phyloP scores from a whole-genome alignment of 352 stramenopile genomes.

The Paralagenidium karlingii region DNA sequence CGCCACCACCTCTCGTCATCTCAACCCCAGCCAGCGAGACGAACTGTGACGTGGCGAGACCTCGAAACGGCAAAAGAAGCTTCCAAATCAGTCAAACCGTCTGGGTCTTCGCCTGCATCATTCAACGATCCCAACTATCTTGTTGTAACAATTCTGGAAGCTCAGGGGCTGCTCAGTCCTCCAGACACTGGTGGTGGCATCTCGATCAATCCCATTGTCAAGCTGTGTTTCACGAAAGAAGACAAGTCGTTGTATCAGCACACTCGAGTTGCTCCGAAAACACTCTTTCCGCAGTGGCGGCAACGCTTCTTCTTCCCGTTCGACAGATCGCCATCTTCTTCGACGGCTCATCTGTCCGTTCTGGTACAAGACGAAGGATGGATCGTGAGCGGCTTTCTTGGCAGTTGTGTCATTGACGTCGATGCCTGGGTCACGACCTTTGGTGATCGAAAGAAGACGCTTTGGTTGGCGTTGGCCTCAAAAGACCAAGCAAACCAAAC shows the following conservation, averaged over 20 bases:
- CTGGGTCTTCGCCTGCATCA: too few species aligned
- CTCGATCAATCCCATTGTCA: conserved; percentile 54
- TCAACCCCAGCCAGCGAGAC: too few species aligned
- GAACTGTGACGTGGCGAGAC: too few species aligned
- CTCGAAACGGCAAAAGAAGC: too few species aligned
- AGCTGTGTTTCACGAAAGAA: conserved; percentile 38
- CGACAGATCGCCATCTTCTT: conserved; percentile 17
- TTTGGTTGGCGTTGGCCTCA: conserved; percentile 52
- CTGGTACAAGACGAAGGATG: conserved; percentile 51
- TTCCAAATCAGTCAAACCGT: too few species aligned
- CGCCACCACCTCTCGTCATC: too few species aligned
- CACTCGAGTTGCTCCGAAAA: conserved; percentile 54
- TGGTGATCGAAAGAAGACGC: conserved; percentile 29
- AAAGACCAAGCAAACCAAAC: conserved; percentile 14
- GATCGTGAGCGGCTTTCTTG: conserved; percentile 63
- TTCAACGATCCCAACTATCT: conserved; percentile 52
- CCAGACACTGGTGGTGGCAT: conserved; percentile 39
- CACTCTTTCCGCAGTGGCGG: conserved; percentile 44
- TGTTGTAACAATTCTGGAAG: conserved; percentile 57
- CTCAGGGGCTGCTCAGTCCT: conserved; percentile 26
- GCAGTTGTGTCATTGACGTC: conserved; percentile 48
- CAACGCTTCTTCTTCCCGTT: conserved; percentile 58
- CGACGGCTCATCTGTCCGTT: conserved; percentile 43
- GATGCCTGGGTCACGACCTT: conserved; percentile 37
- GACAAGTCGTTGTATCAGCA: conserved; percentile 32